phyloP scores from a whole-genome alignment of 352 stramenopile genomes.

The Aphanomyces invadans region DNA sequence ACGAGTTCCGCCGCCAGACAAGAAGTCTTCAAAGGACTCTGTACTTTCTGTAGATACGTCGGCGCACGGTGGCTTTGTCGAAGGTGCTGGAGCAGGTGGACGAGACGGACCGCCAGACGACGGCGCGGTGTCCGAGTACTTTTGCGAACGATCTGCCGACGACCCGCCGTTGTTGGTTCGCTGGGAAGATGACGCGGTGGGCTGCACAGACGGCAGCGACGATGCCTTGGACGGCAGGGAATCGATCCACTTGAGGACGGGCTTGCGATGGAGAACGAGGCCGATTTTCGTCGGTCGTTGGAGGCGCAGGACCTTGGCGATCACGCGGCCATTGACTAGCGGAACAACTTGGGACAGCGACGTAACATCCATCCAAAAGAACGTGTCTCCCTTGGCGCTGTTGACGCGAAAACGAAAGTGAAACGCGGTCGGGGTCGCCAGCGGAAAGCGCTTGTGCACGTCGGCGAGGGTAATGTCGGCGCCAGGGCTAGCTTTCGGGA shows the following conservation, averaged over 20 bases:
- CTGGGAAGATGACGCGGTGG: constrained; percentile 14
- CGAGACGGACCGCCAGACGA: constrained; percentile 25
- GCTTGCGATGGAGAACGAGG: constrained; percentile 64
- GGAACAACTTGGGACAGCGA: constrained; percentile 54
- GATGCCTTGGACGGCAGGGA: background rate
- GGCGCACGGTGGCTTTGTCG: background rate
- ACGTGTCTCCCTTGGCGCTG: constrained; percentile 42
- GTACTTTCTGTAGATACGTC: constrained; percentile 7
- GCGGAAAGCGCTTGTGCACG: constrained; percentile 56
- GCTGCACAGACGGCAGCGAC: constrained; percentile 29
- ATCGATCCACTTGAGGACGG: constrained; percentile 54
- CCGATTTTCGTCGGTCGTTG: constrained; percentile 44
- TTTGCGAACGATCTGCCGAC: constrained; percentile 32
- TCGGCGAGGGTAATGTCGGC: constrained; percentile 62
- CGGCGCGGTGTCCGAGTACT: constrained; percentile 51
- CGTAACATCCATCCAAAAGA: constrained; percentile 74
- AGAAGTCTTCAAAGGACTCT: constrained; percentile 62
- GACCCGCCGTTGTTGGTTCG: background rate
- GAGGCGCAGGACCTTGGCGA: constrained; percentile 75
- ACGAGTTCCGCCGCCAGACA: constrained; percentile 41
- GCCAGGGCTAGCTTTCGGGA: constrained; percentile 30
- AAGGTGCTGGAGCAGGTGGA: constrained; percentile 8
- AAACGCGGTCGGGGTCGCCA: constrained; percentile 37
- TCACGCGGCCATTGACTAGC: constrained; percentile 62
- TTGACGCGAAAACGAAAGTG: constrained; percentile 86